Evolutionary conservation across 768 basidiomycete genomes (phyloP).

Genomic region (Russula foetens): DNA sequence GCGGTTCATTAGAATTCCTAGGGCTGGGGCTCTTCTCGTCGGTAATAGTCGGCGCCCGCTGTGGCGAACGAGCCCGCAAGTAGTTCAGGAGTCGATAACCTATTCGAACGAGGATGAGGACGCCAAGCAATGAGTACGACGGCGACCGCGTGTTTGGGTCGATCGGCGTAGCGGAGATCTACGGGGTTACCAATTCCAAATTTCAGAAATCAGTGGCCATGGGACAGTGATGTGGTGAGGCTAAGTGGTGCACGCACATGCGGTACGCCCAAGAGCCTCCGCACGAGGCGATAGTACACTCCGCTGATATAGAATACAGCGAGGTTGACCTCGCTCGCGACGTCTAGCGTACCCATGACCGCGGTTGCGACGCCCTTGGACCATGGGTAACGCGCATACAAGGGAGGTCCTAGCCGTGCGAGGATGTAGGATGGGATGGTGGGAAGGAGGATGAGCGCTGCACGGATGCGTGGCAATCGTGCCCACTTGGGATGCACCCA

Average conservation of each 20-base stretch:
- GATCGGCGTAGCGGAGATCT: conserved; percentile 70
- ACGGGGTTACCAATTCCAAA: neutral
- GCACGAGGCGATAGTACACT: conserved; percentile 66
- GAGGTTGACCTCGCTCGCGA: conserved; percentile 63
- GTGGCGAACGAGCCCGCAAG: conserved; percentile 30
- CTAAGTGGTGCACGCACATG: conserved; percentile 40
- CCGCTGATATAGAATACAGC: conserved; percentile 76
- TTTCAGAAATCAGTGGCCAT: neutral
- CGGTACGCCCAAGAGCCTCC: conserved; percentile 57
- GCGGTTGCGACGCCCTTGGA: conserved; percentile 27
- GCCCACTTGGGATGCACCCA: conserved; percentile 42
- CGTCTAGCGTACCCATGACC: conserved; percentile 46
- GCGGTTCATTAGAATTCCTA: conserved; percentile 32
- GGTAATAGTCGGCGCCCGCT: conserved; percentile 10
- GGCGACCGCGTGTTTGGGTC: conserved; percentile 69
- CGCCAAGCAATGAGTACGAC: conserved; percentile 79
- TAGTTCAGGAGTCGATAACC: conserved; percentile 49
- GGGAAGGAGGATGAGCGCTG: conserved; percentile 55
- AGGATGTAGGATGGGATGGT: conserved; percentile 57
- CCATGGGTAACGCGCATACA: conserved; percentile 31
- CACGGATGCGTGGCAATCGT: conserved; percentile 40
- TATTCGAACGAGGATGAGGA: conserved; percentile 59
- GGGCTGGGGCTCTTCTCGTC: conserved; percentile 30
- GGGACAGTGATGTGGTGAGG: neutral
- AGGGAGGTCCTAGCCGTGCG: conserved; percentile 36